These are phyloP conservation scores for Lasiodiplodia gonubiensis DNA, from an alignment of 2,329 filamentous ascomycete genomes.

Conservation along the genomic window DNA sequence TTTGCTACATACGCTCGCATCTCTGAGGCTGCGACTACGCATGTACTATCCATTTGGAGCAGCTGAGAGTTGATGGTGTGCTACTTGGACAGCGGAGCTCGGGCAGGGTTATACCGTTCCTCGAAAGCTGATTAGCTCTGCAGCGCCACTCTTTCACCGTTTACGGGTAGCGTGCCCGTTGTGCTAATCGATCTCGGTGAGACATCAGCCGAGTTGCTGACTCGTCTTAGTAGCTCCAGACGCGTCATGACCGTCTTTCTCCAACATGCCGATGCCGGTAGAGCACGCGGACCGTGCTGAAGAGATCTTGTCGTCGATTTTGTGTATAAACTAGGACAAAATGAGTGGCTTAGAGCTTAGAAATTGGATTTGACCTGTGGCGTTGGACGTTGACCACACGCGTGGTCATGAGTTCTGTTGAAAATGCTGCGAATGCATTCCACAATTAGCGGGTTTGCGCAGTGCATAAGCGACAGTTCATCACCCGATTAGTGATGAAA, in stretches of 20 bases:
- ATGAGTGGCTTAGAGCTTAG: no score
- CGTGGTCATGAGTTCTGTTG: no score
- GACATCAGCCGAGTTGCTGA: conserved; percentile 18
- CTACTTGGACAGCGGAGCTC: neutral
- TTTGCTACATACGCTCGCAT: neutral
- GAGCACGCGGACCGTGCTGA: neutral
- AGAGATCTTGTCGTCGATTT: no score
- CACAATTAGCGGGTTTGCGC: no score
- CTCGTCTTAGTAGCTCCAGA: neutral
- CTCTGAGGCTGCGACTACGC: neutral
- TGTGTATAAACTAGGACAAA: no score
- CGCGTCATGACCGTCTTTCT: neutral
- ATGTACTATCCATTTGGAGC: neutral
- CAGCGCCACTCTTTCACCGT: neutral
- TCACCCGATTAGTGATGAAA: no score
- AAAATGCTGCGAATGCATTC: no score
- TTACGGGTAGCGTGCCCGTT: conserved; percentile 1
- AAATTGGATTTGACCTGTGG: no score
- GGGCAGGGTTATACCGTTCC: neutral
- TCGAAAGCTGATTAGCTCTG: neutral
- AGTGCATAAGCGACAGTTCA: no score
- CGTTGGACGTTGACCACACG: no score
- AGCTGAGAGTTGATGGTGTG: neutral
- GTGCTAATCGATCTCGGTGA: conserved; percentile 1
- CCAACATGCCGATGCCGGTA: neutral